Evolutionary conservation across 129 eudicot genomes (phyloP).

Genomic region (Oenanthe sinensis): DNA sequence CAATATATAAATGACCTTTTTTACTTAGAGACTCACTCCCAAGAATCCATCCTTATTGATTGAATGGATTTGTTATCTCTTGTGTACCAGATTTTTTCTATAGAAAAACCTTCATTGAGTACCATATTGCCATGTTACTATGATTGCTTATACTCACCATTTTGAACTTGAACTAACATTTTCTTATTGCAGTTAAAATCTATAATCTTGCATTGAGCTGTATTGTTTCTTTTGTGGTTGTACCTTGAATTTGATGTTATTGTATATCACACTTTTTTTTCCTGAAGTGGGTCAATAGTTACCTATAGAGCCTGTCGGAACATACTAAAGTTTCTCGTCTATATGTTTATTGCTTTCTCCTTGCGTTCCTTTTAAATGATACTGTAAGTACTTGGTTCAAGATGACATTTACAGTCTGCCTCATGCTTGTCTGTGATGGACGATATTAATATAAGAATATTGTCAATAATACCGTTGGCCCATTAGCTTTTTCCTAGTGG

Average conservation of each 20-base stretch:
- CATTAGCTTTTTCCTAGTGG: neutral
- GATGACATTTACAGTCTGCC: neutral
- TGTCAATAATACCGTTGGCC: neutral
- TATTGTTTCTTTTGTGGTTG: neutral
- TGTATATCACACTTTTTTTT: neutral
- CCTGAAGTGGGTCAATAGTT: neutral
- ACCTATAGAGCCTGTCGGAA: neutral
- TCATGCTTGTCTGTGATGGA: neutral
- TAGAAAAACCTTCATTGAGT: conserved; percentile 2
- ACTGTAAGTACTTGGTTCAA: neutral
- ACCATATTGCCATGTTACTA: neutral
- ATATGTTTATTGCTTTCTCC: neutral
- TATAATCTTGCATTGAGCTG: neutral
- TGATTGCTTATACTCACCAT: neutral
- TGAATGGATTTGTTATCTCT: conserved; percentile 1
- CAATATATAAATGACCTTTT: neutral
- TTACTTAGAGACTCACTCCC: conserved; percentile 5
- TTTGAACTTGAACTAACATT: neutral
- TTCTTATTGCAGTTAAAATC: neutral
- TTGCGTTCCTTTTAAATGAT: neutral
- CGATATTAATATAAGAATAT: neutral
- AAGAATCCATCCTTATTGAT: conserved; percentile 10
- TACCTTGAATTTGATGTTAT: neutral
- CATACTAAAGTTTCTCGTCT: neutral
- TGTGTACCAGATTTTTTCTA: conserved; percentile 2